Base-by-base conservation (phyloP, 2,329 filamentous ascomycete species). In the Diaporthe helianthi region DNA sequence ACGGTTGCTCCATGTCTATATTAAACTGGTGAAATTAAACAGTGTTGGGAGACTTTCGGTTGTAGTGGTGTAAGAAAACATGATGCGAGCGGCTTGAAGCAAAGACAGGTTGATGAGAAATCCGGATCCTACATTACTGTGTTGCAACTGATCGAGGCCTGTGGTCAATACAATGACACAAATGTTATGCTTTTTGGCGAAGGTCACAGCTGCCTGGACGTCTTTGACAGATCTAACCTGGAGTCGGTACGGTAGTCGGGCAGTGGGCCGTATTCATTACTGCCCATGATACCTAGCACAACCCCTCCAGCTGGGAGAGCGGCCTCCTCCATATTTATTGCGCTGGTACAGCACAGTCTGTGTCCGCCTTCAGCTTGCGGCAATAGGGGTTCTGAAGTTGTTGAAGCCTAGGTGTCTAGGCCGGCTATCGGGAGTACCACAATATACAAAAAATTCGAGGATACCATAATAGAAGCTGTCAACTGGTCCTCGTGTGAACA, bases 321-420 rank as follows among this genome's bases (percentile, higher is more conserved):
- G 24, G 52, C 52, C 52, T 54, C 52, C 52, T n/a, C n/a, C n/a
- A n/a, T n/a, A n/a, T n/a, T n/a, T 31, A 54, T 38, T 54, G 52
- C 31, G 19, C 52, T 15, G 22, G 52, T 31, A 31, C 36, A 12
- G 52, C 31, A 31, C 52, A 54, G 31, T 54, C 52, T 17, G 7
- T 24, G 52, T 54, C 52, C n/a, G 52, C 36, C 4, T 54, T 54
- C n/a, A 54, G 36, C n/a, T 54, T 54, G 31, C 52, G 52, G 31
- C 52, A 54, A 15, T 31, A 31, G 15, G 31, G 10, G 36, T n/a
- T n/a, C n/a, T n/a, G 52, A n/a, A 9, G 52, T 54, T 38, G 31
- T 24, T 12, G 52, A 36, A 31, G 52, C 52, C 52, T 54, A 31
- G 31, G 12, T 24, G 52, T 31, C 52, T 24, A 54, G 31, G 24